These are phyloP conservation scores for Sungouiella blattae DNA, from an alignment of 805 yeast species.

Conservation along the genomic window DNA sequence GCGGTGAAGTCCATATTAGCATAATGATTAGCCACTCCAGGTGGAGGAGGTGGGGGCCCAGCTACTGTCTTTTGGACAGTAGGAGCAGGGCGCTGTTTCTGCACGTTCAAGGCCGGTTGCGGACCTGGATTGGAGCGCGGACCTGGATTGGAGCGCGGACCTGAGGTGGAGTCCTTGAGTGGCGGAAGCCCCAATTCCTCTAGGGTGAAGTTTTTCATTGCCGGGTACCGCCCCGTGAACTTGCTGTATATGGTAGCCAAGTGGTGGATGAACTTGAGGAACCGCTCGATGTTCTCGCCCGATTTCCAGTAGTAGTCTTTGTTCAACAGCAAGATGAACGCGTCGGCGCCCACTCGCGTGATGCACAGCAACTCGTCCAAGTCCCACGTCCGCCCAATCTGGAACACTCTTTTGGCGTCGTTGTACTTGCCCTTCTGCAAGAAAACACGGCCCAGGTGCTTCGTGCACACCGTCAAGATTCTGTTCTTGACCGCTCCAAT, in stretches of 20 bases:
- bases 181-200: conserved; percentile 34
- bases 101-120: not conserved
- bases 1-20: conserved; percentile 39
- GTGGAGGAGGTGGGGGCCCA: too few species aligned
- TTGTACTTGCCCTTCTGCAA: conserved; percentile 85
- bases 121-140: not conserved
- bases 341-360: conserved; percentile 52
- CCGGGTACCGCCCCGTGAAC: conserved; percentile 37
- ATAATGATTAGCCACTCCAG: conserved; percentile 20
- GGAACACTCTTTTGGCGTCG: conserved; percentile 61
- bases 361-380: conserved; percentile 63
- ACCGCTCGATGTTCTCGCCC: conserved; percentile 35
- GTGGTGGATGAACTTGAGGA: conserved; percentile 30
- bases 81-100: not conserved
- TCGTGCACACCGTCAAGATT: conserved; percentile 57
- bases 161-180: conserved; percentile 1
- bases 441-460: conserved; percentile 63
- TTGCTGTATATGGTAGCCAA: conserved; percentile 30
- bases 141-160: not conserved
- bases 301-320: conserved; percentile 78
- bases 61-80: too few species aligned
- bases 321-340: conserved; percentile 58
- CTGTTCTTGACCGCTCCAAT: conserved; percentile 51
- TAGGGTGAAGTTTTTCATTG: conserved; percentile 27
- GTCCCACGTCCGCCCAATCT: conserved; percentile 92